Evolutionary conservation across 2,329 filamentous ascomycete genomes (phyloP).

Genomic region (Talaromyces islandicus): DNA sequence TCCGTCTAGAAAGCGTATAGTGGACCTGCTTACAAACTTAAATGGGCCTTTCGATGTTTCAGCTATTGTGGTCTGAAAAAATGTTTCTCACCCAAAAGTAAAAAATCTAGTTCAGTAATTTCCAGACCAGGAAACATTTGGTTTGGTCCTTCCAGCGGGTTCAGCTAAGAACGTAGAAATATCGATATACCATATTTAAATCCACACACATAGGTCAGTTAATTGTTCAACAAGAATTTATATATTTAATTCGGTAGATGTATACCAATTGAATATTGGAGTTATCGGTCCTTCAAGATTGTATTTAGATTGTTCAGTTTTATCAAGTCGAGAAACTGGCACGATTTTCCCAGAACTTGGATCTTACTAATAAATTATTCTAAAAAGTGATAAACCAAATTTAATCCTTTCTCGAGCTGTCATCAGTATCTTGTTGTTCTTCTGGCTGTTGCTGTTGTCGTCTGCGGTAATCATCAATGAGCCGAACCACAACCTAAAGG

Average conservation of each 20-base stretch:
- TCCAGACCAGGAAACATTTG: neutral
- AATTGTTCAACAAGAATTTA: neutral
- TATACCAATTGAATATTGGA: neutral
- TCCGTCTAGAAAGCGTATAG: too few relatives aligned
- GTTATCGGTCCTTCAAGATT: neutral
- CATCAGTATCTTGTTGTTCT: neutral
- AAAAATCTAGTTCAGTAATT: neutral
- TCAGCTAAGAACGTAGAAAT: neutral
- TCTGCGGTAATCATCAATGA: neutral
- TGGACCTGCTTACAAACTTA: neutral
- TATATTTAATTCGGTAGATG: neutral
- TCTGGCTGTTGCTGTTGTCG: neutral
- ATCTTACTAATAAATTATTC: neutral
- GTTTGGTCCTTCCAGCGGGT: neutral
- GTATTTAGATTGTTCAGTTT: neutral
- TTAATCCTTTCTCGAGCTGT: neutral
- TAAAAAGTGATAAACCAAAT: neutral
- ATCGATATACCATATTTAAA: neutral
- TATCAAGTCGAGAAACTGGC: neutral
- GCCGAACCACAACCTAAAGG: neutral
- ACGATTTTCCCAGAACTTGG: neutral
- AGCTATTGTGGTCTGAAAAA: neutral
- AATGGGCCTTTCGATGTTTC: neutral
- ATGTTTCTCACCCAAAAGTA: rapidly evolving
- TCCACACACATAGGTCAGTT: neutral